Percentiles rank a stretch among this genome's conserved stretches.
phyloP scores from a whole-genome alignment of 352 stramenopile genomes.

The Phytophthora citrophthora region DNA sequence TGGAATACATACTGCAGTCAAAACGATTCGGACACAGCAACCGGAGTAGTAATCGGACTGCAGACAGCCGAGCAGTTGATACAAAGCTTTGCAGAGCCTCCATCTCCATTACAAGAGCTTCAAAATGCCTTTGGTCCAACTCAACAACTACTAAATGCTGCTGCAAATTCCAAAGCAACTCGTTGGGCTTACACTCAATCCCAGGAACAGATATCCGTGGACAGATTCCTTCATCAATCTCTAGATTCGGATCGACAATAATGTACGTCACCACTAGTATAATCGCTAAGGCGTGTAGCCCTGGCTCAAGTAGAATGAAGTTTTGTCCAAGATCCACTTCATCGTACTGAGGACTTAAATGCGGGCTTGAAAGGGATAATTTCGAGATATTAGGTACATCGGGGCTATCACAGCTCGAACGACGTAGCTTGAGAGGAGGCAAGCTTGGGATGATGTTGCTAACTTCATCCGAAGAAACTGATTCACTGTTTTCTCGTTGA shows the following conservation, averaged over 20 bases:
- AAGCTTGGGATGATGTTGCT: not conserved
- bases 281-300: slow-evolving; percentile 38
- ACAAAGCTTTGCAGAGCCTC: slow-evolving; percentile 35
- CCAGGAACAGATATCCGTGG: slow-evolving; percentile 42
- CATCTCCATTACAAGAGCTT: slow-evolving; percentile 42
- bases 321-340: slow-evolving; percentile 2
- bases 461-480: not conserved
- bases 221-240: slow-evolving; percentile 45
- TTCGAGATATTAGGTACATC: slow-evolving; percentile 1
- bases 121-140: slow-evolving; percentile 27
- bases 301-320: slow-evolving; percentile 18
- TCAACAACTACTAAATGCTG: slow-evolving; percentile 33
- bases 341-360: not conserved
- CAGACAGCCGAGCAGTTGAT: slow-evolving; percentile 29
- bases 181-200: slow-evolving; percentile 1
- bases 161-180: slow-evolving; percentile 58
- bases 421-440: slow-evolving; percentile 28
- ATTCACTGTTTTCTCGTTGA: not conserved
- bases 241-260: slow-evolving; percentile 41
- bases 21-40: slow-evolving; percentile 50
- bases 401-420: not conserved
- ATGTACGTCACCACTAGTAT: slow-evolving; percentile 39
- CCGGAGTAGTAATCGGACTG: slow-evolving; percentile 41
- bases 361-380: slow-evolving; percentile 7
- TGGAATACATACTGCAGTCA: slow-evolving; percentile 45